Base-by-base conservation (phyloP, 768 basidiomycete species). In the Pisolithus albus region DNA sequence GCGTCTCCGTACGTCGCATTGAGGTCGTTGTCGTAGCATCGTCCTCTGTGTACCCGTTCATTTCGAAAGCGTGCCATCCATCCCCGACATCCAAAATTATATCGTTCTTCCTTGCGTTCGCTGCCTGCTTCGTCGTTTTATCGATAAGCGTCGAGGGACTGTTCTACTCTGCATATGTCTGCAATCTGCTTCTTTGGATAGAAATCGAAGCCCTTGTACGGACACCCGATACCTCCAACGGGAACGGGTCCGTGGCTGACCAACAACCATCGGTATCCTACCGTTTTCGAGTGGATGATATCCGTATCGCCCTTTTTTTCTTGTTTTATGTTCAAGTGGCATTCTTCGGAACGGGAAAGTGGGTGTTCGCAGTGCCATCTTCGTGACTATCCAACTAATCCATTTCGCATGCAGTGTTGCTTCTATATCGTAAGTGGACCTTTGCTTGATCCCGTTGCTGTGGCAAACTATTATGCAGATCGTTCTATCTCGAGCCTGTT, bases 321-420 rank as follows among this genome's bases (percentile, higher is more conserved):
- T 66, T 93, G 53, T 88, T 88, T 65, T 90, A 92, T 57, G 83
- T 92, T 7, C 90, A 93, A 59, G 79, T 89, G 39, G 90, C 83
- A 2, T 92, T 91, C 67, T 91, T 90, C 61, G 89, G 89, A 7
- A 88, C 81, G 36, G 87, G 87, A 72, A 89, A 87, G 85, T 86
- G 68, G 58, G 86, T 75, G 9, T 1, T 42, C 6, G 48, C 16
- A 23, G 5, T 23, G 34, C 13, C 15, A 39, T 44, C 8, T 32
- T 42, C 44, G 8, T 47, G 16, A 15, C 3, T n/a, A 15, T 37
- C 24, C 49, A 52, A 19, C 18, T 50, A 43, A 50, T 47, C 46
- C 13, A 34, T 36, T 45, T 24, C 36, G 5, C 47, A 15, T 57
- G 24, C 50, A 91, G 86, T 58, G 82, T 88, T 44, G 85, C 86